Evolutionary conservation across 768 basidiomycete species (phyloP), one percentile per base, ranked within the genome.

Genomic region (Saitozyma sp.): DNA sequence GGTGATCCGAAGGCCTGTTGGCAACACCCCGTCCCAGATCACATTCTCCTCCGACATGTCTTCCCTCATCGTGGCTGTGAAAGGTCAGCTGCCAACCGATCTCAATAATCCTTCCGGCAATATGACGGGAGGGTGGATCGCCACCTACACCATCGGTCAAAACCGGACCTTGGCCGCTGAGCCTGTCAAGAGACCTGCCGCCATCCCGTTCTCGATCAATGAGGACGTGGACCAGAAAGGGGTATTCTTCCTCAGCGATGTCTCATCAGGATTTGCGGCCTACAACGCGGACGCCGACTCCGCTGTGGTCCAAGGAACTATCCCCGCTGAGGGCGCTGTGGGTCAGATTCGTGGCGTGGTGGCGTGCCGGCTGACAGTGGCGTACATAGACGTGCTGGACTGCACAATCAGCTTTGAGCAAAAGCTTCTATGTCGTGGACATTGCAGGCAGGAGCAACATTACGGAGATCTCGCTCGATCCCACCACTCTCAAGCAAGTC

Each of bases 51-150:
- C 53, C 17, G 60, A 61, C 41, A 38, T 37, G 17, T 11, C n/a
- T 14, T 13, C 19, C 10, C 39, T 61, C 41, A 19, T 61, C 38
- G 60, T 61, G n/a, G 41, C 39, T 8, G 29, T 61, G 38, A 61
- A 61, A 39, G 60, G 60, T 10, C 13, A 38, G 17, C 29, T 61
- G 5, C 60, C 60, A 6, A 14, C 20, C 13, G 60, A 61, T 48
- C 40, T 55, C 17, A 61, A 61, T 42, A 61, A 61, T 41, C 60
- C 60, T 19, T 40, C 60, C n/a, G 46, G 46, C 29, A 19, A 17
- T 11, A 45, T 40, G 13, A 11, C 13, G 17, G 13, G 13, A 8
- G 60, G 60, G 1, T 43, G 10, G 17, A 17, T 61, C 1, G 43
- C 46, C n/a, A 20, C 53, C 10, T 61, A 55, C 39, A 17, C 41